Base-by-base conservation (phyloP, 2,329 filamentous ascomycete genomes). In the Alternaria brassicae region DNA sequence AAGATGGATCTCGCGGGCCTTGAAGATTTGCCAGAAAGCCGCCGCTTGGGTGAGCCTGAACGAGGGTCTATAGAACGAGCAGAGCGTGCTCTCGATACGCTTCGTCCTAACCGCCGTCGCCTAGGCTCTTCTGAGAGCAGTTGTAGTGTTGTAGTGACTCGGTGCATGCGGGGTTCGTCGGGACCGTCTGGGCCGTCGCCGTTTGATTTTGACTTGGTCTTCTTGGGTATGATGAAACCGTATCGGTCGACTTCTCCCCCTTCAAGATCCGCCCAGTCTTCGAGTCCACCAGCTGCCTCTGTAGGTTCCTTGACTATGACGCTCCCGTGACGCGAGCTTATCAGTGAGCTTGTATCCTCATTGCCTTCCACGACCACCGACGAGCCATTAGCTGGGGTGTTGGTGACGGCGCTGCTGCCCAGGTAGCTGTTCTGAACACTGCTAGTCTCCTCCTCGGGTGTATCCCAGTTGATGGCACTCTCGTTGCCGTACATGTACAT, bases 401-500 rank as follows among this genome's bases (percentile, higher is more conserved):
- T 62, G 25, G 53, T 53, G 7, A 60, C 28, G 41, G 71, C 70
- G 65, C 68, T 71, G 53, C 66, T 68, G 53, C 72, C 68, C 28
- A 62, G 64, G 17, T 68, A 59, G 53, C 70, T 74, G 53, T 62
- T 63, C 30, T 65, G 60, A 2, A 55, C 51, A 53, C 68, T 73
- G 41, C 40, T 55, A 3, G 48, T 36, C 36, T 70, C 71, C 36
- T 69, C 71, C 9, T 72, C 72, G 7, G 64, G 54, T 13, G 52
- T 60, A 17, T 75, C 74, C 80, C 80, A 82, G 6, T 82, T 77
- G 7, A 76, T 79, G 13, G 84, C 83, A 30, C 80, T 81, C 61
- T 88, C 86, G 56, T 87, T 83, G 4, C 86, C 86, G 61, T 84
- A 82, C 62, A 85, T 84, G 70, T 89, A 89, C 86, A 89, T 89